phyloP scores from a whole-genome alignment of 78 protist species.

The Bodo saltans region DNA sequence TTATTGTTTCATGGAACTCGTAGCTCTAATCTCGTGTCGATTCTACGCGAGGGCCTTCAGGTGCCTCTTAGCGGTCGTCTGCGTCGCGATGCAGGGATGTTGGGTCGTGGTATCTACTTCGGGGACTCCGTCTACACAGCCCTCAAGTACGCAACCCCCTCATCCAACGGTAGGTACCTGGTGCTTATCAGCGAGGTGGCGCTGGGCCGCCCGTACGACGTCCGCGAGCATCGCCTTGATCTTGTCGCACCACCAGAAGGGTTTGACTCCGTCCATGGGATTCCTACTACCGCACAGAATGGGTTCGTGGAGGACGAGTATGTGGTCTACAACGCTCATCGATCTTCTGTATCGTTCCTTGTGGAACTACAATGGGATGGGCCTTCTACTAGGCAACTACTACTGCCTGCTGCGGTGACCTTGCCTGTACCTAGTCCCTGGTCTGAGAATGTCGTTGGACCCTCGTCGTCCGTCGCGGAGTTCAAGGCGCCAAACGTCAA shows the following conservation, averaged over 20 bases:
- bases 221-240: background rate
- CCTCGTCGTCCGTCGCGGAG: background rate
- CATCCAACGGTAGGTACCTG: background rate
- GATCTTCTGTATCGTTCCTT: background rate
- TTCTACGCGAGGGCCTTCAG: conserved; percentile 9
- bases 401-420: background rate
- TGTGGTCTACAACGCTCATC: background rate
- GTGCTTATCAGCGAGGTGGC: conserved; percentile 10
- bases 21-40: background rate
- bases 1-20: conserved; percentile 7
- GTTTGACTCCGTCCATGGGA: conserved; percentile 22
- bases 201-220: background rate
- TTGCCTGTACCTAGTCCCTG: background rate
- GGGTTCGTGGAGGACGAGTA: conserved; percentile 22
- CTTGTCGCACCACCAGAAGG: background rate
- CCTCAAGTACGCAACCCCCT: background rate
- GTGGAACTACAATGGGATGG: background rate
- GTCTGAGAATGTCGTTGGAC: background rate
- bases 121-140: background rate
- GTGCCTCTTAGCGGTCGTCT: background rate
- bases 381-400: no score
- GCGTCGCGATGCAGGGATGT: conserved; percentile 17
- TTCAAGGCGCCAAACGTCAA: conserved; percentile 1
- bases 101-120: conserved; percentile 21
- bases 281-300: background rate